A percentile compares a stretch with the other conserved stretches of the same genome.
Conservation (phyloP, 2,329 filamentous ascomycete species). For the Xylaria sp. region DNA sequence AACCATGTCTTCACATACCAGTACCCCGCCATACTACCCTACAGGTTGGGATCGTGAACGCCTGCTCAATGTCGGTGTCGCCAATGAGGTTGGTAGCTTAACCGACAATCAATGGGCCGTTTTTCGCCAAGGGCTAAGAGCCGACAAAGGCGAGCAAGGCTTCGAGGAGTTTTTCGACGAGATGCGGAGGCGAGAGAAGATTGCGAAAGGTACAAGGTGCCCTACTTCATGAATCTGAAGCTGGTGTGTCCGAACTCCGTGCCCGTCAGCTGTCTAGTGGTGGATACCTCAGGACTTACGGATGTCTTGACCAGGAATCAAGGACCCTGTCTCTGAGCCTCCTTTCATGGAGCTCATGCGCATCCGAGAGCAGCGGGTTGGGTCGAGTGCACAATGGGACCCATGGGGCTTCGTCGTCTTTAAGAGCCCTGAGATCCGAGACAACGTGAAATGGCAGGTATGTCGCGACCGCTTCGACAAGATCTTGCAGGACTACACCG, state of each 20-base stretch:
- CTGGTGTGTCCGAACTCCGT: neutral
- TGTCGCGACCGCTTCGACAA: conserved; percentile 32
- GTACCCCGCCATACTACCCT: conserved; percentile 33
- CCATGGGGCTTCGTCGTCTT: conserved; percentile 37
- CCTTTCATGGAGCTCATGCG: conserved; percentile 35
- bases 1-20: conserved; percentile 24
- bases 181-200: conserved; percentile 28
- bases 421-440: conserved; percentile 34
- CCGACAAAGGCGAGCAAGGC: conserved; percentile 33
- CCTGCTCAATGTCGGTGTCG: conserved; percentile 31
- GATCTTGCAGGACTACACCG: conserved; percentile 29
- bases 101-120: conserved; percentile 21
- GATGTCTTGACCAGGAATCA: conserved; percentile 12
- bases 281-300: neutral
- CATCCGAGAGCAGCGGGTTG: conserved; percentile 24
- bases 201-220: conserved; percentile 19
- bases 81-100: conserved; percentile 12
- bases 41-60: conserved; percentile 37
- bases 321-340: conserved; percentile 26
- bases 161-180: conserved; percentile 35
- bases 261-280: neutral
- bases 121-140: conserved; percentile 33
- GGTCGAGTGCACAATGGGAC: conserved; percentile 25
- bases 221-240: neutral
- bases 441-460: conserved; percentile 28